Evolutionary conservation across 164 flowering plant species (phyloP), one percentile per base, ranked within the genome.

Genomic region (Aristolochia californica): DNA sequence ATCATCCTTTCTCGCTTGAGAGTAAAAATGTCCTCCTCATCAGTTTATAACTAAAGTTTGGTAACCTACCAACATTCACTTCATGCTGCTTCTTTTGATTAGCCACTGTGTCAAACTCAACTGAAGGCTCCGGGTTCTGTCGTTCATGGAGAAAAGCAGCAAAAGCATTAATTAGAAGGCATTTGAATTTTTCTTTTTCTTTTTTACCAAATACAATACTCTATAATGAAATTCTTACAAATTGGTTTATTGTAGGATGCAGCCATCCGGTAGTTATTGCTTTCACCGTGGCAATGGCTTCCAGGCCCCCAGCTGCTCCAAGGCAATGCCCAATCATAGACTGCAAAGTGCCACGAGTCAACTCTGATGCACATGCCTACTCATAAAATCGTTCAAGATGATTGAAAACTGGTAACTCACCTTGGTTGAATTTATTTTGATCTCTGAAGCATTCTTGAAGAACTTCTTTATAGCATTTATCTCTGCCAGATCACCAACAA

Each of bases 311-410:
- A 51, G 98, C 83, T 56, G 98, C 91, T 62, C 98, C 98, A 49
- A 91, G 93, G 67, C 90, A 84, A 65, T 91, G 98, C 45, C 96
- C 98, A 53, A 91, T 91, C 96, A 91, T 81, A 48, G 96, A 91
- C 98, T 91, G 86, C 43, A 68, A 53, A 24, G 28, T 43, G 62
- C 55, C 17, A 48, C 34, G 13, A 44, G 43, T 20, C 44, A 45
- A 25, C 30, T 28, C 28, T 15, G 24, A 10, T 10, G 13, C 2
- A 7, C 18, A 20, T 21, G 23, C 44, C 21, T 16, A 54, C 3
- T 24, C 16, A 4, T 38, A 15, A 17, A 38, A 50, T 59, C 53
- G 20, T 13, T 44, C 12, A 43, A 16, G n/a, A 17, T 13, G 7
- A 4, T 50, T 1, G 2, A 55, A 62, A 55, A 38, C 49, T 52